Evolutionary conservation across 768 basidiomycete genomes (phyloP).

Genomic region (Tulasnella sp.): DNA sequence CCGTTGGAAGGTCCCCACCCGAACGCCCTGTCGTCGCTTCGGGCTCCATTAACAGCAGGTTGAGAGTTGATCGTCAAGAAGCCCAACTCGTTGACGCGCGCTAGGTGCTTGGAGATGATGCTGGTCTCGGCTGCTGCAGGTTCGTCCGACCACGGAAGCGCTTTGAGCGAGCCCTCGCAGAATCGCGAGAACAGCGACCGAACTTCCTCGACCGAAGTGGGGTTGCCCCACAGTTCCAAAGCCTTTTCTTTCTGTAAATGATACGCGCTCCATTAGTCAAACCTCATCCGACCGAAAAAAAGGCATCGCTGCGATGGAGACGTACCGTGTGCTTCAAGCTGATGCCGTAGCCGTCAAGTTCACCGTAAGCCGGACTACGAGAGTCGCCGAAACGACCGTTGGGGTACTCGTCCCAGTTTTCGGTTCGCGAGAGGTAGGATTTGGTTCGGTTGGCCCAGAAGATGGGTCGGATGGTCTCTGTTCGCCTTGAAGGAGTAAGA

Average conservation of each 20-base stretch:
- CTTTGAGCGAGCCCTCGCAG: slow-evolving; percentile 65
- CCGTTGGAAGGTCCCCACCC: slow-evolving; percentile 95
- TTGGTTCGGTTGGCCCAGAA: slow-evolving; percentile 98
- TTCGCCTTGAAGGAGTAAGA: slow-evolving; percentile 85
- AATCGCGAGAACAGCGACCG: slow-evolving; percentile 74
- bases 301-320: not conserved
- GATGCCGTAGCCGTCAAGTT: slow-evolving; percentile 94
- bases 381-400: slow-evolving; percentile 99
- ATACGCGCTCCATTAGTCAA: slow-evolving; percentile 6
- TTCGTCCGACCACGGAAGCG: slow-evolving; percentile 94
- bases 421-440: slow-evolving; percentile 92
- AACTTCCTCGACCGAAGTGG: slow-evolving; percentile 61
- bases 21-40: slow-evolving; percentile 76
- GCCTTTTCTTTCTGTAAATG: slow-evolving; percentile 74
- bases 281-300: not conserved
- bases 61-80: slow-evolving; percentile 98
- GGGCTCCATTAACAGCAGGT: slow-evolving; percentile 86
- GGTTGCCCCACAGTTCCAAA: slow-evolving; percentile 81
- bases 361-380: slow-evolving; percentile 95
- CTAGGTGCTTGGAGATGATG: slow-evolving; percentile 71
- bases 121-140: slow-evolving; percentile 78
- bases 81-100: slow-evolving; percentile 82
- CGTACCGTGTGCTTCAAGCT: slow-evolving; percentile 83
- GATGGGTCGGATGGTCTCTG: slow-evolving; percentile 92
- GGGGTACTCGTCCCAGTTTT: slow-evolving; percentile 99